Base-by-base conservation (phyloP, 768 basidiomycete species). In the Macrocybe gigantea region DNA sequence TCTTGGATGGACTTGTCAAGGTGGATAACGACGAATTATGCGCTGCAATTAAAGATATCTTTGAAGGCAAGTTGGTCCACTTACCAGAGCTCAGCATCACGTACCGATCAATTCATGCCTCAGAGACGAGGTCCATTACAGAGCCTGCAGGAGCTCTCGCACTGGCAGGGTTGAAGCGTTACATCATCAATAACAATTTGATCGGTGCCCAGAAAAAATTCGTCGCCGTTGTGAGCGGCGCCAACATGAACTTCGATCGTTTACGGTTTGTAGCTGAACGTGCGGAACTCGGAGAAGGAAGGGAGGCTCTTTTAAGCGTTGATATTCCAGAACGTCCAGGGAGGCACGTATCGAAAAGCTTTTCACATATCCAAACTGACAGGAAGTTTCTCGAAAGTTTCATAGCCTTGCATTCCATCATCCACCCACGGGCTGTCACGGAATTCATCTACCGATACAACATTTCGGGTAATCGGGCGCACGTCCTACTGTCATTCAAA, bases 191-290 rank as follows among this genome's bases (percentile, higher is more conserved):
- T 49, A 90, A 96, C 64, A 77, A 85, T 44, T 79, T 98, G 33
- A 56, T 93, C 44, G 90, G 89, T 34, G 82, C 88, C 2, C 77
- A 86, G 48, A 91, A 91, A 69, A 83, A 80, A 49, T 96, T 94
- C 54, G 94, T 97, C 31, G 93, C 81, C 5, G 83, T 97, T 45
- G 71, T 98, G 53, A 94, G 91, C 58, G 96, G 96, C 14, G 96
- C 95, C 12, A 98, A 99, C 68, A 96, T 99, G 91, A 98, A 99
- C 69, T 99, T 99, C 66, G 90, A 93, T 60, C 82, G 95, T 38
- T 67, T 99, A 40, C 82, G 96, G 7, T 99, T 98, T 62, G 94
- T 99, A n/a, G 89, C 96, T 13, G 96, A 99, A 64, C 93, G 96
- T 48, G 96, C 96, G 3, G 93, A 97, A 64, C 75, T 98, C 13